Evolutionary conservation across 2,329 filamentous ascomycete species (phyloP), one percentile per base, ranked within the genome.

Genomic region (Dothidotthia symphoricarpi): DNA sequence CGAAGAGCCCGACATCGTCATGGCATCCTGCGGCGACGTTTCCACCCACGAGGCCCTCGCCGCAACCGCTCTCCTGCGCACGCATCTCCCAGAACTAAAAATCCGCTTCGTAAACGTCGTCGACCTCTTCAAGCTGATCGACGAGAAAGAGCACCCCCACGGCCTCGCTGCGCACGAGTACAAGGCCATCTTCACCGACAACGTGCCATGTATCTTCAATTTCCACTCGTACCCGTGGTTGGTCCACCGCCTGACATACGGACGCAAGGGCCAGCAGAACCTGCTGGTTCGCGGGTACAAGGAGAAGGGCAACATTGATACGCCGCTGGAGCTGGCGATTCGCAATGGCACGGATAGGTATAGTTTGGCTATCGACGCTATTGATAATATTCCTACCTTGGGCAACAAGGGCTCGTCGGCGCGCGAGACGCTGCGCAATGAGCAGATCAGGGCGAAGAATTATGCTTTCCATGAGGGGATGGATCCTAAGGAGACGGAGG

Each of bases 201-300:
- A 88, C 70, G 82, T 75, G 49, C 86, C 85, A 15, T 73, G 88
- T 60, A 81, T 89, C 59, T 89, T 90, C 74, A 89, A 88, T 71
- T 90, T 89, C 78, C 86, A 90, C 71, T 84, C 80, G 22, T 89
- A 90, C 69, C 85, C 86, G 7, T 89, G 83, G 83, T 74, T 90
- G 55, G 78, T 90, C 34, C 85, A 89, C 69, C 76, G 85, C 34
- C 68, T 90, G 51, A 85, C 84, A 1, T 89, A 88, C 70, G 84
- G 85, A 69, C 80, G 85, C 1, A 82, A 81, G 2, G 85, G 84
- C 4, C 79, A 76, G 62, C 62, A 74, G 30, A 81, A 86, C 65
- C 66, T 89, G 46, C 81, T 86, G 54, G 86, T 90, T n/a, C 75
- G 82, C 22, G 86, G 86, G 1, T 90, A 89, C 72, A 82, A 78